Evolutionary conservation across 1,139 yeast species (phyloP).

Genomic region (Hanseniaspora sp.): DNA sequence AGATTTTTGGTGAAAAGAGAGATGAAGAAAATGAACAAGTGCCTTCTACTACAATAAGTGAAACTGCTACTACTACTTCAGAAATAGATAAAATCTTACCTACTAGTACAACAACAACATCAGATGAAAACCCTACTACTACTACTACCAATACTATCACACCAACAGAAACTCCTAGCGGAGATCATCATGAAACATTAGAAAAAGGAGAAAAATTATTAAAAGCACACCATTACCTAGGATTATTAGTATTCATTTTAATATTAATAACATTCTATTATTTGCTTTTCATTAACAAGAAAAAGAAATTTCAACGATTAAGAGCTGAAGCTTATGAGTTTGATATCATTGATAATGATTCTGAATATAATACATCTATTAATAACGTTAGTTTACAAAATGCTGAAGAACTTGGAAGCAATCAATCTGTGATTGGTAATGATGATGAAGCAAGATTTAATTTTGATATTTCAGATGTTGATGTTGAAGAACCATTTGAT

Average conservation of each 20-base stretch:
- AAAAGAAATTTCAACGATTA: slow-evolving; percentile 45
- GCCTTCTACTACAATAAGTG: background rate
- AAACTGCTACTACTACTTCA: slow-evolving; percentile 1
- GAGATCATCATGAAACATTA: slow-evolving; percentile 14
- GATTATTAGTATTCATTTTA: slow-evolving; percentile 50
- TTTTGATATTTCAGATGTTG: background rate
- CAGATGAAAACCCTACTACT: slow-evolving; percentile 16
- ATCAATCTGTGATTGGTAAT: background rate
- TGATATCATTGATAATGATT: slow-evolving; percentile 56
- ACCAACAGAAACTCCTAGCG: slow-evolving; percentile 23
- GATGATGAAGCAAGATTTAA: background rate
- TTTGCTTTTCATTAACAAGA: slow-evolving; percentile 36
- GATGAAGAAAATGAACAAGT: slow-evolving; percentile 40
- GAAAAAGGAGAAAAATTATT: slow-evolving; percentile 2
- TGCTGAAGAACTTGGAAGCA: background rate
- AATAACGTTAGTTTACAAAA: background rate
- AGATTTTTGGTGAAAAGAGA: slow-evolving; percentile 69
- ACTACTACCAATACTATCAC: slow-evolving; percentile 14
- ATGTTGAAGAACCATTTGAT: background rate
- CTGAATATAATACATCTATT: slow-evolving; percentile 22
- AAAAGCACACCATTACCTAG: slow-evolving; percentile 40
- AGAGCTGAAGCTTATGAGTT: slow-evolving; percentile 68
- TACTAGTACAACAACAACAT: background rate
- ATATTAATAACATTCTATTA: slow-evolving; percentile 43
- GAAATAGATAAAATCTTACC: background rate